These are phyloP conservation scores for Arthrobotrys megalospora DNA, from an alignment of 2,329 filamentous ascomycete genomes.

Conservation along the genomic window DNA sequence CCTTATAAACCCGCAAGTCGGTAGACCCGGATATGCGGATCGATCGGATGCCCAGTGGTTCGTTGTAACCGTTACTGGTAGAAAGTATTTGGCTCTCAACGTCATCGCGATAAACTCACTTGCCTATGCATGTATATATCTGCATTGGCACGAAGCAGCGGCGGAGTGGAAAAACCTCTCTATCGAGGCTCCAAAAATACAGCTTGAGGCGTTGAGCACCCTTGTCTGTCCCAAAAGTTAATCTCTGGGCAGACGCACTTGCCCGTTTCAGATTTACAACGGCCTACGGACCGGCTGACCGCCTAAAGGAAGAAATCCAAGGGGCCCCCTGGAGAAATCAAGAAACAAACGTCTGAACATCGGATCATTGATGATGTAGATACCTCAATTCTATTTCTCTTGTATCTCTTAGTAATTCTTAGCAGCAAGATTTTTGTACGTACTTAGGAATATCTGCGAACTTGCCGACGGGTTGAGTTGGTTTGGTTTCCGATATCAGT, in stretches of 20 bases:
- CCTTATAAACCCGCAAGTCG: too few species aligned
- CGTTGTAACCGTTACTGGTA: too few species aligned
- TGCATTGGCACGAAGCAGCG: too few species aligned
- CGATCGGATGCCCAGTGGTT: too few species aligned
- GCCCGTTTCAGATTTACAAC: constrained; percentile 55
- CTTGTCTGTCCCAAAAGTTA: constrained; percentile 7
- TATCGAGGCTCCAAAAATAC: constrained; percentile 5
- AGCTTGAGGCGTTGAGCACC: background rate
- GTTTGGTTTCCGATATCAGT: constrained; percentile 31
- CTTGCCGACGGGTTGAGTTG: constrained; percentile 36
- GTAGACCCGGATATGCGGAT: too few species aligned
- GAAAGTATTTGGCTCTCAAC: too few species aligned
- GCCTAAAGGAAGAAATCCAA: constrained; percentile 32
- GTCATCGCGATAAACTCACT: too few species aligned
- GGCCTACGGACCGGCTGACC: constrained; percentile 58
- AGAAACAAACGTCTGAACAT: constrained; percentile 32
- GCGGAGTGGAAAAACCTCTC: background rate
- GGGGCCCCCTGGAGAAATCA: constrained; percentile 9
- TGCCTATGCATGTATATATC: too few species aligned
- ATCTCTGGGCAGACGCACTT: constrained; percentile 42
- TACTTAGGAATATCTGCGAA: constrained; percentile 6
- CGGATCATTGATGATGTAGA: constrained; percentile 29
- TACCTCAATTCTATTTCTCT: background rate
- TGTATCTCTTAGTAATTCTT: constrained; percentile 20
- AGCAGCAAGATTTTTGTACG: background rate